Conservation (phyloP, 768 basidiomycete genomes). For the Lentinus brumalis region DNA sequence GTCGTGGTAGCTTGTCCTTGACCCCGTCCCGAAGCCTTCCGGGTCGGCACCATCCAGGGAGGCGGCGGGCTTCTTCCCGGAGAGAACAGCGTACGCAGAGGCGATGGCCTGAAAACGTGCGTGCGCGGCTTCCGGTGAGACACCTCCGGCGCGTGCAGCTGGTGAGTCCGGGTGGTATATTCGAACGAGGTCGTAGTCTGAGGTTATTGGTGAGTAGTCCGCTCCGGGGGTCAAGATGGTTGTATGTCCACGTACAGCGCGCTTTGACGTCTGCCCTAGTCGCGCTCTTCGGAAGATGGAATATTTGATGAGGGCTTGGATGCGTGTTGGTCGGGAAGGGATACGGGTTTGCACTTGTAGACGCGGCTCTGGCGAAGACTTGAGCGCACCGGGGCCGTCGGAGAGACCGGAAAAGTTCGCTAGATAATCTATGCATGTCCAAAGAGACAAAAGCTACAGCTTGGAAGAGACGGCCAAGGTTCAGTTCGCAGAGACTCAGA, state of each 20-base stretch:
- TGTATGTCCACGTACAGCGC: slow-evolving; percentile 33
- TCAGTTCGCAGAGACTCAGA: too few species aligned
- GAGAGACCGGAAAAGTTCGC: too few species aligned
- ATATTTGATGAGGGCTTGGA: slow-evolving; percentile 43
- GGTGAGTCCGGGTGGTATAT: slow-evolving; percentile 79
- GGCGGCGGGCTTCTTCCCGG: slow-evolving; percentile 41
- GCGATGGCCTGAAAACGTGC: slow-evolving; percentile 70
- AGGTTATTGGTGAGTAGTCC: not conserved
- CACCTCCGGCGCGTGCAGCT: slow-evolving; percentile 33
- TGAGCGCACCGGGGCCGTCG: too few species aligned
- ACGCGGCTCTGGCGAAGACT: slow-evolving; percentile 8
- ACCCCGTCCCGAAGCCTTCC: not conserved
- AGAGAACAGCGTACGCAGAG: slow-evolving; percentile 65
- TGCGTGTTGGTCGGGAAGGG: slow-evolving; percentile 35
- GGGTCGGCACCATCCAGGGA: slow-evolving; percentile 25
- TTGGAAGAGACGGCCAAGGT: too few species aligned
- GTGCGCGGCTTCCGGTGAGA: slow-evolving; percentile 54
- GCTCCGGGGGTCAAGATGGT: slow-evolving; percentile 15
- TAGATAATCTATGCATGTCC: too few species aligned
- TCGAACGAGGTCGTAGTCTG: slow-evolving; percentile 80
- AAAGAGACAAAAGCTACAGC: too few species aligned
- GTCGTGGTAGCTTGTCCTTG: slow-evolving; percentile 24
- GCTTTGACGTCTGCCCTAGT: slow-evolving; percentile 39
- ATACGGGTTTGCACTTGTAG: slow-evolving; percentile 33
- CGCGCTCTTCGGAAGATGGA: slow-evolving; percentile 39